Conservation (phyloP, 495 filamentous ascomycete species). For the Neohortaea acidophila region DNA sequence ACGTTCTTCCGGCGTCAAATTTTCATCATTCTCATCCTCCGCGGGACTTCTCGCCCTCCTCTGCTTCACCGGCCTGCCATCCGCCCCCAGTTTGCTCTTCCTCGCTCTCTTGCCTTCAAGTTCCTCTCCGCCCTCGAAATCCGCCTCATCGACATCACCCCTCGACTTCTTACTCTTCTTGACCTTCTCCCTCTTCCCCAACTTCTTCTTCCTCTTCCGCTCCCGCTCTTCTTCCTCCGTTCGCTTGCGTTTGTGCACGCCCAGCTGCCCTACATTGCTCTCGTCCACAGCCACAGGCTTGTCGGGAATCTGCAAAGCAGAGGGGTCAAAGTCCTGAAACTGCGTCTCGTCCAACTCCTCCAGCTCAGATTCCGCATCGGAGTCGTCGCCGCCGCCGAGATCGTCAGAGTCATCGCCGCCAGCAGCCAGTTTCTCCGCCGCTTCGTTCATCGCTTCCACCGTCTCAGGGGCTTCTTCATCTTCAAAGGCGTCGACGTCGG, state of each 20-base stretch:
- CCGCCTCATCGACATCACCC: constrained; percentile 21
- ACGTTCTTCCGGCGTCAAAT: constrained; percentile 43
- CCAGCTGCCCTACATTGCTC: constrained; percentile 56
- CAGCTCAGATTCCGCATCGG: constrained; percentile 54
- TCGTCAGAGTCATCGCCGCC: constrained; percentile 43
- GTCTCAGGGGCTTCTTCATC: constrained; percentile 25
- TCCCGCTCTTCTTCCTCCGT: constrained; percentile 39
- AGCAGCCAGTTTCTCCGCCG: constrained; percentile 33
- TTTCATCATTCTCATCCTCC: constrained; percentile 39
- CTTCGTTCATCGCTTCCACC: constrained; percentile 10
- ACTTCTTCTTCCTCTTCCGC: constrained; percentile 49
- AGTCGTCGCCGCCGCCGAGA: constrained; percentile 34
- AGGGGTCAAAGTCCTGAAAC: constrained; percentile 81
- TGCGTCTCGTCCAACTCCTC: constrained; percentile 58
- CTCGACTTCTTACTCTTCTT: constrained; percentile 51
- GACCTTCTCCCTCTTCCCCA: constrained; percentile 52
- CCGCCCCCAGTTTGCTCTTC: constrained; percentile 31
- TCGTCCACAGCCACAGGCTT: constrained; percentile 72
- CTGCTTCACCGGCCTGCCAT: constrained; percentile 31
- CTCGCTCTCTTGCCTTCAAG: constrained; percentile 38
- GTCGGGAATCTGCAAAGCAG: constrained; percentile 59
- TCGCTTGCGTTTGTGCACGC: constrained; percentile 69
- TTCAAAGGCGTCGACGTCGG: constrained; percentile 29
- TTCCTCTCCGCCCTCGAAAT: constrained; percentile 41
- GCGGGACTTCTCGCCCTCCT: constrained; percentile 35